A percentile compares a stretch with the other conserved stretches of the same genome.
Conservation (phyloP, 495 filamentous ascomycete genomes). For the Neurospora sp. region DNA sequence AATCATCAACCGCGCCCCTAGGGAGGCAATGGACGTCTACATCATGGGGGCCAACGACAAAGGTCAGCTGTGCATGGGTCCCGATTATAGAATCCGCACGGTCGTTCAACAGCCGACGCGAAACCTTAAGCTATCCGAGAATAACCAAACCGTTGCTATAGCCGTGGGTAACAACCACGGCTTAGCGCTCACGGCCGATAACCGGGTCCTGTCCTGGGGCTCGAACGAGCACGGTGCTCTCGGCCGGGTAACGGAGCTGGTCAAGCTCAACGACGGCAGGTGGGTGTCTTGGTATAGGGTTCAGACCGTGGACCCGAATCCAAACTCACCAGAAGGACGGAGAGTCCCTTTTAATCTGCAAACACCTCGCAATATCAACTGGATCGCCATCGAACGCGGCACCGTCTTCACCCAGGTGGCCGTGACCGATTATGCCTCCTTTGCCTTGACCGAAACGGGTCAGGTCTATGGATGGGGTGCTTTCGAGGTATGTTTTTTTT, state of each 20-base stretch:
- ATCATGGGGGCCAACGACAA: constrained; percentile 9
- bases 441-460: constrained; percentile 54
- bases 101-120: neutral
- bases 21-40: constrained; percentile 5
- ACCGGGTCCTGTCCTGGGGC: constrained; percentile 60
- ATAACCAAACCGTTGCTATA: constrained; percentile 47
- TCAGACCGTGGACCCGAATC: constrained; percentile 3
- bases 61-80: neutral
- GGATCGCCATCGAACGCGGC: constrained; percentile 41
- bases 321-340: constrained; percentile 39
- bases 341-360: constrained; percentile 49
- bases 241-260: constrained; percentile 42
- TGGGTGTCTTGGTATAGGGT: neutral
- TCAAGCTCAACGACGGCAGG: neutral
- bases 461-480: constrained; percentile 64
- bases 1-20: neutral
- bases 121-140: neutral
- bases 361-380: constrained; percentile 40
- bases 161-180: constrained; percentile 60
- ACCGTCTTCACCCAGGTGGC: constrained; percentile 48
- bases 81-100: constrained; percentile 1
- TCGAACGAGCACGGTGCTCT: constrained; percentile 61
- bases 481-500: constrained; percentile 36
- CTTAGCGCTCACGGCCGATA: constrained; percentile 53
- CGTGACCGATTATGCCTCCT: constrained; percentile 53